Base-by-base conservation (phyloP, 2,329 filamentous ascomycete species). In the Proliferodiscus dingleyae region DNA sequence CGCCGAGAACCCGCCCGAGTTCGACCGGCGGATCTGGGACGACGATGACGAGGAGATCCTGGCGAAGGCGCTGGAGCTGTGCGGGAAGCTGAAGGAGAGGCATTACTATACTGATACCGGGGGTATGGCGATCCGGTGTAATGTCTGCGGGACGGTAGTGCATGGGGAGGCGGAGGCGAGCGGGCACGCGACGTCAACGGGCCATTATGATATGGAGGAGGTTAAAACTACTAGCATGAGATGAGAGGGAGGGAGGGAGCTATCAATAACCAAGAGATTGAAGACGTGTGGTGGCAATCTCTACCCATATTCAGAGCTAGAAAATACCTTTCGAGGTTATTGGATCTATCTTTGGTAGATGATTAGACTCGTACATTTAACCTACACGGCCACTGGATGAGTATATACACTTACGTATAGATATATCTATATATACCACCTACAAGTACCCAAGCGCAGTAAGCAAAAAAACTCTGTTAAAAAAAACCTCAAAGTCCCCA, bases 71-170 rank as follows among this genome's bases (percentile, higher is more conserved):
- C 64, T 77, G 50, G 72, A 79, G 44, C 67, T 90, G 24, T 85
- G 85, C 40, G 66, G 68, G 51, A 77, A 84, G 50, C 71, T 97
- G 30, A 75, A 83, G 54, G 74, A 79, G 42, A 81, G 75, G 47
- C 80, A 94, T 63, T 97, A 97, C 63, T 96, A 81, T 59, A 96
- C 90, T 0, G 89, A 96, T 63, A 95, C 89, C 0, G 78, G 85
- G 18, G 83, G 83, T 1, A 89, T 96, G 61, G 73, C 78, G 29
- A 77, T 96, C 47, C 80, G 75, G 59, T 97, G 91, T 64, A 88
- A 89, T 53, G 70, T 74, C 3, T 91, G 87, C 60, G 74, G 78
- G 2, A 80, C 79, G 73, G 74, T 81, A 15, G 81, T 86, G 0
- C 78, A 79, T 45, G 87, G 87, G 1, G 74, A 88, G 63, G 67